phyloP scores from a whole-genome alignment of 2,329 filamentous ascomycete species.

The Hortaea werneckii region DNA sequence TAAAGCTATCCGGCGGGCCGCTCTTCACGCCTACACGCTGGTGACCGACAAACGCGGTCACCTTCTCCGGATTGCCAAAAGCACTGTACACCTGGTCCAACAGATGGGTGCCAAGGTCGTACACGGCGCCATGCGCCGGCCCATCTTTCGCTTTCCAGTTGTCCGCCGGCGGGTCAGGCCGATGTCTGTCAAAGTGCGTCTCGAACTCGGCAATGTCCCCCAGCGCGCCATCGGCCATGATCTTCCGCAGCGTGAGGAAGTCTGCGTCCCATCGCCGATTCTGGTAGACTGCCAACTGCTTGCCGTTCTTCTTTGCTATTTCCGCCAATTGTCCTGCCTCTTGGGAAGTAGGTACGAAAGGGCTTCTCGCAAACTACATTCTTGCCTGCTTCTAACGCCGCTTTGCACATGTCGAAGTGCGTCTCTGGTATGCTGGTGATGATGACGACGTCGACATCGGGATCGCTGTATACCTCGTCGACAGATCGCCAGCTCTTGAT shows the following conservation, averaged over 20 bases:
- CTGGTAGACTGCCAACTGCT: conserved; percentile 38
- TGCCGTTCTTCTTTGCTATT: conserved; percentile 28
- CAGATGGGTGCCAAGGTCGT: conserved; percentile 66
- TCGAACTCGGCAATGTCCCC: conserved; percentile 70
- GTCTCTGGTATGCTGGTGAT: conserved; percentile 62
- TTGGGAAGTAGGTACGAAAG: conserved; percentile 58
- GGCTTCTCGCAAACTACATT: conserved; percentile 77
- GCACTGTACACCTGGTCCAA: conserved; percentile 64
- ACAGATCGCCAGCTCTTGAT: conserved; percentile 54
- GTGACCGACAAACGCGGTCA: conserved; percentile 59
- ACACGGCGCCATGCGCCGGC: conserved; percentile 58
- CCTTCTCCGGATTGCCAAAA: conserved; percentile 56
- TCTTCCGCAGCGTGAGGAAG: conserved; percentile 58
- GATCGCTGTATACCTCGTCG: conserved; percentile 55
- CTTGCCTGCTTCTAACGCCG: conserved; percentile 59
- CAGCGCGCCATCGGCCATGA: conserved; percentile 49
- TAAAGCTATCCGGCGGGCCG: conserved; percentile 40
- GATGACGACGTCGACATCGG: conserved; percentile 57
- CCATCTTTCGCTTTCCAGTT: conserved; percentile 60
- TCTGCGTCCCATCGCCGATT: conserved; percentile 69
- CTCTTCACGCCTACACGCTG: conserved; percentile 51
- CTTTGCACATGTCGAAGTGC: conserved; percentile 56
- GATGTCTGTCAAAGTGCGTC: conserved; percentile 70
- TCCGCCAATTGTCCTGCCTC: conserved; percentile 54
- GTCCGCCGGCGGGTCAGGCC: conserved; percentile 40